Conservation (phyloP, 176 grass and related monocot genomes). For the Cymbopogon citratus region DNA sequence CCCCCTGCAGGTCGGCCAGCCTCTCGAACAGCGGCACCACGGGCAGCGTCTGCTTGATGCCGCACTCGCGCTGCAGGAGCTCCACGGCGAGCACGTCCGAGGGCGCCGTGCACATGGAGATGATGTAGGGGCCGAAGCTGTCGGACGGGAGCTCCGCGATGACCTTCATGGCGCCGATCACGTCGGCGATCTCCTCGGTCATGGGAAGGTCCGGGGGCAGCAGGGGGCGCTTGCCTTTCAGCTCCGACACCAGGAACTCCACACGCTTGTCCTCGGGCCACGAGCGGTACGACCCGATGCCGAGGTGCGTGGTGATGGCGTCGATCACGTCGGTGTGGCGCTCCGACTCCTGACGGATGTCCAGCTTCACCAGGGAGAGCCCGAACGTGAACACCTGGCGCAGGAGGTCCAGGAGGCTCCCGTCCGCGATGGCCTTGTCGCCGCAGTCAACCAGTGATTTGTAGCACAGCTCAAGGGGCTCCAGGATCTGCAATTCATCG, state of each 20-base stretch:
- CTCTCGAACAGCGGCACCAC: conserved; percentile 88
- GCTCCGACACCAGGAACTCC: conserved; percentile 72
- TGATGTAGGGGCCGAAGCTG: conserved; percentile 76
- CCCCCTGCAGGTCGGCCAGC: conserved; percentile 60
- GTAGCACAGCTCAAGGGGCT: conserved; percentile 87
- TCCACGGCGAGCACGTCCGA: conserved; percentile 88
- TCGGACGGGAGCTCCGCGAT: conserved; percentile 67
- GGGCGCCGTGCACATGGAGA: conserved; percentile 77
- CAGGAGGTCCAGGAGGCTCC: conserved; percentile 77
- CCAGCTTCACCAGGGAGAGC: conserved; percentile 66
- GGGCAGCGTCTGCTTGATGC: conserved; percentile 30
- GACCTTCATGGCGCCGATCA: conserved; percentile 61
- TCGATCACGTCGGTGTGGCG: conserved; percentile 82
- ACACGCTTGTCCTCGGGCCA: conserved; percentile 76
- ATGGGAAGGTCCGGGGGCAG: conserved; percentile 48
- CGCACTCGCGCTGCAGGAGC: conserved; percentile 69
- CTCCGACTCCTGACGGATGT: conserved; percentile 92
- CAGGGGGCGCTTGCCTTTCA: conserved; percentile 61
- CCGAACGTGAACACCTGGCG: conserved; percentile 81
- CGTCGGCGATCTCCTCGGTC: conserved; percentile 73
- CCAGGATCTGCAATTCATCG: conserved; percentile 42
- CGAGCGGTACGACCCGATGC: conserved; percentile 63
- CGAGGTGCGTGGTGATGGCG: conserved; percentile 66
- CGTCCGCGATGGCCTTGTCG: conserved; percentile 69
- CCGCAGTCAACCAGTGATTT: conserved; percentile 52